Conservation (phyloP, 305 asterid genomes). For the Fraxinus ornus region DNA sequence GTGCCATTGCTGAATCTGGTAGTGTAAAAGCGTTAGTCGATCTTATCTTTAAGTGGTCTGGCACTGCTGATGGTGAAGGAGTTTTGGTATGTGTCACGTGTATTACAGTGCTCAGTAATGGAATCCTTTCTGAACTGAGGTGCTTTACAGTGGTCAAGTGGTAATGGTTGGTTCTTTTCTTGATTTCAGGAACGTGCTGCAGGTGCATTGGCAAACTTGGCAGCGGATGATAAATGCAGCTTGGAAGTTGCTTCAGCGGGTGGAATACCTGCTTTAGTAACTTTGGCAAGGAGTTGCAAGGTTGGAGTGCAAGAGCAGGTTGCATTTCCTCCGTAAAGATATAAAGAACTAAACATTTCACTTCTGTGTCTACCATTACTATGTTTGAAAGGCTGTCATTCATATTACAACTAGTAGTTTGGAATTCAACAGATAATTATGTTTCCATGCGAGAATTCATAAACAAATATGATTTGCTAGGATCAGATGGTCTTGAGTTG, state of each 20-base stretch:
- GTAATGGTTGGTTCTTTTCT: constrained; percentile 11
- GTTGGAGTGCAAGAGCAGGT: constrained; percentile 94
- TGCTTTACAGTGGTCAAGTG: constrained; percentile 16
- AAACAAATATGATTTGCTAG: background rate
- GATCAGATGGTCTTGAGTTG: constrained; percentile 1
- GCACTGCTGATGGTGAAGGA: constrained; percentile 64
- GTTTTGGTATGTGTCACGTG: constrained; percentile 61
- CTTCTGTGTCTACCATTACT: background rate
- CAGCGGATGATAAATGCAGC: constrained; percentile 97
- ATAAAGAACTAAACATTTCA: background rate
- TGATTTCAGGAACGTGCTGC: constrained; percentile 85
- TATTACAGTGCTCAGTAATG: background rate
- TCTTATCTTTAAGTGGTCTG: constrained; percentile 78
- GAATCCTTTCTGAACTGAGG: constrained; percentile 7
- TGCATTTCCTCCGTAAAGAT: constrained; percentile 12
- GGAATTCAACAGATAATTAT: background rate
- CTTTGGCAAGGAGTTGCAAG: constrained; percentile 67
- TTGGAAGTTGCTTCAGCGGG: constrained; percentile 66
- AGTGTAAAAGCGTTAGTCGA: constrained; percentile 85
- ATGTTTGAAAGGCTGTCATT: background rate
- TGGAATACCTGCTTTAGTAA: constrained; percentile 78
- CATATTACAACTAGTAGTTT: background rate
- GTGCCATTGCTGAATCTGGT: constrained; percentile 84
- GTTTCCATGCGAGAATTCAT: background rate
- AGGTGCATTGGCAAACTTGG: constrained; percentile 87